Base-by-base conservation (phyloP, 116 monocot species). In the Trichopus zeylanicus region DNA sequence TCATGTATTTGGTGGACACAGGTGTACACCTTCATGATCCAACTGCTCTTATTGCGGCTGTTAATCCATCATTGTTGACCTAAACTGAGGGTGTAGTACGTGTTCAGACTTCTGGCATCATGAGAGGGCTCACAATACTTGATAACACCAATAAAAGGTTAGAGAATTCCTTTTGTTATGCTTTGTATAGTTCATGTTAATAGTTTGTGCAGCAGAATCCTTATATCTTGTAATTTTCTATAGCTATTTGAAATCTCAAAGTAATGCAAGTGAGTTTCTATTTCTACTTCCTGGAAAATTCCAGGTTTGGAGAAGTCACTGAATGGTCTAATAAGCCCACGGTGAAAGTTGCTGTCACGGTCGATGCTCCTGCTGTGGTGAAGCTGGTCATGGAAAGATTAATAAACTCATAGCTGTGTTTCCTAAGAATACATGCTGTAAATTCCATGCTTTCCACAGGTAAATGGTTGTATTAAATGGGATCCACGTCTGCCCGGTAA, bases 1-100 rank as follows among this genome's bases (percentile, higher is more conserved):
- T 61, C 16, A 54, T 70, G 16, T 48, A 29, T 61, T 78, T 29
- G 51, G 22, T 69, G 26, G 48, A 63, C 77, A 26, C 81, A 95
- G 95, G 83, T 57, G 87, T 91, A 48, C 91, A 87, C 64, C 87
- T 98, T 63, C 97, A 98, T 69, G 97, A 98, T 59, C 97, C 97
- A 33, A 82, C 91, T 46, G 74, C 88, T 61, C 48, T 91, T 61
- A 33, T 98, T 60, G 97, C 97, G 29, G 97, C 91, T 39, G 70
- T 85, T n/a, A 73, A 98, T 76, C 91, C 97, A 70, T 88, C 91
- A 19, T 69, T 98, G 62, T 56, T 98, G 31, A 91, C 97, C 58
- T 91, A 87, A 38, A 85, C 70, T 6, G 91, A 87, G 56, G 97
- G 97, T 32, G 86, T 88, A 16, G 91, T 87, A 51, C 70, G 97